Evolutionary conservation across 2,329 filamentous ascomycete species (phyloP).

Genomic region (Penicillium sp.): DNA sequence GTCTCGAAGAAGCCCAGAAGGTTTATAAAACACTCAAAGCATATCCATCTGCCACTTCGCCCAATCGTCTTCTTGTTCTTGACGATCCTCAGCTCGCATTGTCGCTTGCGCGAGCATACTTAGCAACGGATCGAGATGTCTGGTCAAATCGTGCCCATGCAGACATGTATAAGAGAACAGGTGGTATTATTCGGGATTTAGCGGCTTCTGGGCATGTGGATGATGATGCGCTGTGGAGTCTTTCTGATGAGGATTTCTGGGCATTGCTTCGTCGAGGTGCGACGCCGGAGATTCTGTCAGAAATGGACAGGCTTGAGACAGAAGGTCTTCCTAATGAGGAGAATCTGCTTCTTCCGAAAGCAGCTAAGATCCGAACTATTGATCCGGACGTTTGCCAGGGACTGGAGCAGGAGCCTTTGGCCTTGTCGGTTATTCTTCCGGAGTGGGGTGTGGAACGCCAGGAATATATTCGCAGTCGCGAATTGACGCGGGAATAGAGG

Average conservation of each 20-base stretch:
- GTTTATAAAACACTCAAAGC: conserved; percentile 30
- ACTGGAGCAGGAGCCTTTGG: conserved; percentile 2
- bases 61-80: conserved; percentile 34
- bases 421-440: conserved; percentile 17
- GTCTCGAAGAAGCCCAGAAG: conserved; percentile 27
- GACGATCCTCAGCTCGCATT: conserved; percentile 31
- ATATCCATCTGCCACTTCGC: conserved; percentile 26
- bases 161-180: conserved; percentile 36
- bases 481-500: conserved; percentile 4
- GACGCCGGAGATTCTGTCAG: conserved; percentile 9
- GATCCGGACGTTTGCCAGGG: conserved; percentile 32
- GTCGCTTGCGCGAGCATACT: conserved; percentile 34
- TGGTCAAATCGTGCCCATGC: conserved; percentile 42
- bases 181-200: conserved; percentile 33
- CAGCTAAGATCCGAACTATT: conserved; percentile 34
- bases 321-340: conserved; percentile 18
- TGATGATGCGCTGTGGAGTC: conserved; percentile 34
- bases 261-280: conserved; percentile 26
- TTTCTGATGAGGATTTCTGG: conserved; percentile 41
- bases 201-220: conserved; percentile 22
- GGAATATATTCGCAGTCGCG: conserved; percentile 19
- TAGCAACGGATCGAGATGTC: conserved; percentile 35
- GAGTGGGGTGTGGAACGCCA: conserved; percentile 19
- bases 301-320: conserved; percentile 10
- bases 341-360: conserved; percentile 24